These are phyloP conservation scores for Liquidambar formosana DNA, from an alignment of 164 flowering plant genomes.

Conservation along the genomic window DNA sequence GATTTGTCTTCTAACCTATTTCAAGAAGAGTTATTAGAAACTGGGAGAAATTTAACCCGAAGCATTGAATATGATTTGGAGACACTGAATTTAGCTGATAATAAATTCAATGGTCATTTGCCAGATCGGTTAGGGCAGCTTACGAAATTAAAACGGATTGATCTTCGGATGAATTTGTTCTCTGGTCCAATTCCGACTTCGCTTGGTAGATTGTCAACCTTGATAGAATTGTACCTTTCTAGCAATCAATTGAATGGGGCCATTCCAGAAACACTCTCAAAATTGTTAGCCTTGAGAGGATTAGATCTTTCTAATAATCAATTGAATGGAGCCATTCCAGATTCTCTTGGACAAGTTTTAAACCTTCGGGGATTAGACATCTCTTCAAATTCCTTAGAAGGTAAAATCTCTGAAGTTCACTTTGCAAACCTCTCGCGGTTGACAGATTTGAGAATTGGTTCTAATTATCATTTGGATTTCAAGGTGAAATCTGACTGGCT, in stretches of 20 bases:
- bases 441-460: background rate
- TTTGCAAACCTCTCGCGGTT: slow-evolving; percentile 8
- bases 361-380: background rate
- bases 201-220: too few relatives aligned
- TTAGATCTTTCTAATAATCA: background rate
- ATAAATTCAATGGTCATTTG: background rate
- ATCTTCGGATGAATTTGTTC: background rate
- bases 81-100: background rate
- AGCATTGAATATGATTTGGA: too few relatives aligned
- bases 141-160: background rate
- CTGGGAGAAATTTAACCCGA: background rate
- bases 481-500: background rate
- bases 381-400: slow-evolving; percentile 2
- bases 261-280: too few relatives aligned
- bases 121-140: background rate
- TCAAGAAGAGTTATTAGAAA: background rate
- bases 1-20: background rate
- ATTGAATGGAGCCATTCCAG: background rate
- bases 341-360: background rate
- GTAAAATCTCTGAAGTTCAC: slow-evolving; percentile 2
- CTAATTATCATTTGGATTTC: slow-evolving; percentile 7
- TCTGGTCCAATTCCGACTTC: background rate
- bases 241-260: too few relatives aligned
- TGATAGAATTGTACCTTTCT: too few relatives aligned
- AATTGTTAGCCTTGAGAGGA: too few relatives aligned